phyloP scores from a whole-genome alignment of 2,329 filamentous ascomycete species.

The Fusarium odoratissimum region DNA sequence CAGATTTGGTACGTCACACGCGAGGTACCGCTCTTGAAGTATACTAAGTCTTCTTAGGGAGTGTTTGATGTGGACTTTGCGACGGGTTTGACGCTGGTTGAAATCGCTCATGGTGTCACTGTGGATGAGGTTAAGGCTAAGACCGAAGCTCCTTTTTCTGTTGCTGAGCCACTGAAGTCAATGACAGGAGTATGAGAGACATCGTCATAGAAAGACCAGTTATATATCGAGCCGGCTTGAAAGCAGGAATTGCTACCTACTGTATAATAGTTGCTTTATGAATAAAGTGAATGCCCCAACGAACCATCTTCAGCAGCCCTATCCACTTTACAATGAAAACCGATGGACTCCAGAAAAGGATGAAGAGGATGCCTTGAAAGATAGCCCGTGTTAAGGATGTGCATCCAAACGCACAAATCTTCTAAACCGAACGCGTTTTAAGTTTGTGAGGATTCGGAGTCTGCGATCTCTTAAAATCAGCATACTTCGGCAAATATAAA shows the following conservation, averaged over 20 bases:
- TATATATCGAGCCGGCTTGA: rapidly evolving
- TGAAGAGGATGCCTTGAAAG: background rate
- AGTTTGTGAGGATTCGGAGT: no score
- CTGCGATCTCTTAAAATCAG: no score
- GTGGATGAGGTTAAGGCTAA: conserved; percentile 89
- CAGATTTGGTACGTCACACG: conserved; percentile 72
- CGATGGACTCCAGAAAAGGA: background rate
- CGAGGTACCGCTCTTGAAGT: background rate
- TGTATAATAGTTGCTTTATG: background rate
- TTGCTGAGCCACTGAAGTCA: conserved; percentile 82
- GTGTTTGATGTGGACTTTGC: conserved; percentile 77
- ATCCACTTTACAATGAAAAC: no score
- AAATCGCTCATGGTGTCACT: conserved; percentile 88
- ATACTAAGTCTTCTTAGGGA: conserved; percentile 47
- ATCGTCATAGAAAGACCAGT: rapidly evolving
- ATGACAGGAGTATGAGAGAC: conserved; percentile 60
- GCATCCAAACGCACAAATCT: no score
- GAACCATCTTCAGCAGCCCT: no score
- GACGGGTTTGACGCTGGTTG: conserved; percentile 81
- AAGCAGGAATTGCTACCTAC: rapidly evolving
- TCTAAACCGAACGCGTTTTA: no score
- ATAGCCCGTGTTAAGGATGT: no score
- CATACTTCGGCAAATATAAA: no score
- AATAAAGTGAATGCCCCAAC: no score
- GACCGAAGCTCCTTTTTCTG: conserved; percentile 86